These are phyloP conservation scores for Leucocoprinus sp. DNA, from an alignment of 768 basidiomycete species.

Conservation along the genomic window DNA sequence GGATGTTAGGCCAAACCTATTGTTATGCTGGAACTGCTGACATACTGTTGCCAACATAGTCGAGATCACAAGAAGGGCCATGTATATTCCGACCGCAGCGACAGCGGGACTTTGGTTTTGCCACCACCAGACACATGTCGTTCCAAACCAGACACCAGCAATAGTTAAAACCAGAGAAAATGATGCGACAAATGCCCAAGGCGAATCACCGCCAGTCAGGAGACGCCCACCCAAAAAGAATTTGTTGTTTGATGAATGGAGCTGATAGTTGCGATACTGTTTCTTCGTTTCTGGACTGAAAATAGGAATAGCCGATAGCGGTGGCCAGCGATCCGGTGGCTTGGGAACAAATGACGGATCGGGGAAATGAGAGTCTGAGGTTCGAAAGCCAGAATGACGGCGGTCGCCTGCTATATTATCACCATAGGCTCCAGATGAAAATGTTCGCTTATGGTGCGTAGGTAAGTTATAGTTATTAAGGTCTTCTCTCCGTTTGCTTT, in stretches of 20 bases:
- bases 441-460: slow-evolving; percentile 16
- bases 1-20: slow-evolving; percentile 1
- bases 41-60: slow-evolving; percentile 74
- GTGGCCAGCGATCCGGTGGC: slow-evolving; percentile 22
- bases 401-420: slow-evolving; percentile 1
- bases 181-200: slow-evolving; percentile 69
- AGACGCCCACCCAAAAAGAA: slow-evolving; percentile 70
- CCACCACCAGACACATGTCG: slow-evolving; percentile 91
- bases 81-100: slow-evolving; percentile 41
- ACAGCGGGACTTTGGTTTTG: slow-evolving; percentile 61
- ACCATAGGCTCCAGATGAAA: slow-evolving; percentile 1
- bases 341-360: slow-evolving; percentile 25
- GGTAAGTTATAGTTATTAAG: slow-evolving; percentile 20
- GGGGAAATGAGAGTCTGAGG: slow-evolving; percentile 25
- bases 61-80: slow-evolving; percentile 55
- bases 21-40: slow-evolving; percentile 10
- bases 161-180: slow-evolving; percentile 57
- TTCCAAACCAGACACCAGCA: slow-evolving; percentile 78
- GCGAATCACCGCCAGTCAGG: slow-evolving; percentile 80
- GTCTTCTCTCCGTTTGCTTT: slow-evolving; percentile 27
- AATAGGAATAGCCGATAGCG: slow-evolving; percentile 30
- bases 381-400: slow-evolving; percentile 16
- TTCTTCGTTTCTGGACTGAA: slow-evolving; percentile 30
- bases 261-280: slow-evolving; percentile 46
- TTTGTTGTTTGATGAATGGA: slow-evolving; percentile 64